Conservation (phyloP, 2,329 filamentous ascomycete species). For the Trichoderma sp. region DNA sequence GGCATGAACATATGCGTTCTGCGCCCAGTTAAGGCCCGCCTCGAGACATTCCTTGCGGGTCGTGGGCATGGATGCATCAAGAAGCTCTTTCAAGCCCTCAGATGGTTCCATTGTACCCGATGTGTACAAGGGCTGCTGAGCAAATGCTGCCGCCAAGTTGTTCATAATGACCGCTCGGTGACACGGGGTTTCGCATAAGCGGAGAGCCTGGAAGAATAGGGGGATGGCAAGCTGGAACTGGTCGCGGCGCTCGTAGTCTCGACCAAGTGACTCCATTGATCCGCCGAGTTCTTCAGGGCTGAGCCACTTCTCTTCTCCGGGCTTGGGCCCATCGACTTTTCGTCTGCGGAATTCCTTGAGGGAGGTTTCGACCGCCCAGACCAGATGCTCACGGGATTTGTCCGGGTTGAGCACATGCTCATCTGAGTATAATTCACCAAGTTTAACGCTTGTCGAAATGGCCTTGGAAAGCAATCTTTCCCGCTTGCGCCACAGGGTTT, state of each 20-base stretch:
- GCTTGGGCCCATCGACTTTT: conserved; percentile 62
- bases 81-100: conserved; percentile 29
- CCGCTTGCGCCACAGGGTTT: conserved; percentile 56
- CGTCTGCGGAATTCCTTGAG: conserved; percentile 72
- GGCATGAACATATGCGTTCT: conserved; percentile 69
- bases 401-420: conserved; percentile 72
- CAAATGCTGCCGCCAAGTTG: conserved; percentile 72
- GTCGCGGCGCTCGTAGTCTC: conserved; percentile 70
- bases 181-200: conserved; percentile 64
- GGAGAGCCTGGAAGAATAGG: conserved; percentile 80
- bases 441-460: conserved; percentile 74
- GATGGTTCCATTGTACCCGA: conserved; percentile 29
- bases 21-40: conserved; percentile 73
- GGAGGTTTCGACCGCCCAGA: conserved; percentile 78
- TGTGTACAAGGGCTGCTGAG: conserved; percentile 56
- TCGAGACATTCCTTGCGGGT: conserved; percentile 62
- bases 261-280: conserved; percentile 70
- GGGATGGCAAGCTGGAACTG: conserved; percentile 80
- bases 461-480: conserved; percentile 70
- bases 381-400: conserved; percentile 67
- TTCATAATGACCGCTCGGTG: conserved; percentile 85
- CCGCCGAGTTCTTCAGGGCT: conserved; percentile 69
- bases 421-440: conserved; percentile 78
- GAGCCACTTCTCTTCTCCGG: conserved; percentile 70
- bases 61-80: conserved; percentile 33